A percentile compares a stretch with the other conserved stretches of the same genome.
These are phyloP conservation scores for Debaryomyces maramus DNA, from an alignment of 805 yeast species.

Conservation along the genomic window DNA sequence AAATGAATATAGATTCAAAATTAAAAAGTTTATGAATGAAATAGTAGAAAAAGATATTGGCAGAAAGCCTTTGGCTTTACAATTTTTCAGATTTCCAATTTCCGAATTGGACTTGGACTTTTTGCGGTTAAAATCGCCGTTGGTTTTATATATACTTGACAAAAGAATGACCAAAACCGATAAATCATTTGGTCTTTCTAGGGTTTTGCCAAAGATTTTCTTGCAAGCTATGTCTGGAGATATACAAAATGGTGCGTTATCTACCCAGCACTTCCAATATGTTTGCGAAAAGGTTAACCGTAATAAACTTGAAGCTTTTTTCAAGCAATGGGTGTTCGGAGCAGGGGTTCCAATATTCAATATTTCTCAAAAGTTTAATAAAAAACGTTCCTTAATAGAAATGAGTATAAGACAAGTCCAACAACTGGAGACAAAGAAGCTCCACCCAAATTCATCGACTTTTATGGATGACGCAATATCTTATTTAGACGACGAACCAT, in stretches of 20 bases:
- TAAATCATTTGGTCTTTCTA: conserved; percentile 84
- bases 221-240: conserved; percentile 96
- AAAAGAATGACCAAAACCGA: conserved; percentile 95
- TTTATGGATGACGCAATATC: conserved; percentile 49
- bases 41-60: conserved; percentile 76
- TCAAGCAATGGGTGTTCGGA: conserved; percentile 91
- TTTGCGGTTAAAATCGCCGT: conserved; percentile 76
- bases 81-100: conserved; percentile 65
- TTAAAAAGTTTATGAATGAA: conserved; percentile 62
- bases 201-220: conserved; percentile 89
- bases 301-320: conserved; percentile 75
- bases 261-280: conserved; percentile 83
- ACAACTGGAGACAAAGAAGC: conserved; percentile 50
- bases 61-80: conserved; percentile 77
- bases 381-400: conserved; percentile 89
- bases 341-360: conserved; percentile 87
- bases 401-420: conserved; percentile 93
- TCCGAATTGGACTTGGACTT: conserved; percentile 62
- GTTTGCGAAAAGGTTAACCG: conserved; percentile 95
- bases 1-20: conserved; percentile 74
- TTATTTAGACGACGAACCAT: conserved; percentile 43
- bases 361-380: conserved; percentile 89
- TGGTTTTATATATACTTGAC: conserved; percentile 81
- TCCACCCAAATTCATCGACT: conserved; percentile 36
- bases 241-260: conserved; percentile 68